Percentiles rank a stretch among this genome's conserved stretches.
Conservation (phyloP, 2,329 filamentous ascomycete species). For the Penicillium concentricum region DNA sequence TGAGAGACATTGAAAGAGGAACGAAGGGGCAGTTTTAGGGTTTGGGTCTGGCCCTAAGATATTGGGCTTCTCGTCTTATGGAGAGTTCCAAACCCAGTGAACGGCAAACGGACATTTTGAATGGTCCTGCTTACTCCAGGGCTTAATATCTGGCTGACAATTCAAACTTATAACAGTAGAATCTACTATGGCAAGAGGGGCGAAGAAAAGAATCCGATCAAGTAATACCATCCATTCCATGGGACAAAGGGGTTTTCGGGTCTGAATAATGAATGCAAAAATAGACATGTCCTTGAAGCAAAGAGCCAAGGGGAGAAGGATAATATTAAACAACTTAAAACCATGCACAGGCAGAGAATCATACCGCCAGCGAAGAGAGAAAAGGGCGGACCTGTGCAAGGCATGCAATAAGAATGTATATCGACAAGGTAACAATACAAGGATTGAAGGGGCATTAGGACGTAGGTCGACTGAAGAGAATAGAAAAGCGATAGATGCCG, state of each 20-base stretch:
- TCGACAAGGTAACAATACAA: conserved; percentile 26
- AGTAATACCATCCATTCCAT: background rate
- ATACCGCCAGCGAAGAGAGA: conserved; percentile 12
- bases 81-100: background rate
- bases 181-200: background rate
- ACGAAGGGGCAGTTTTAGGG: background rate
- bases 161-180: background rate
- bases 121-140: no score
- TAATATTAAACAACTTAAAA: conserved; percentile 29
- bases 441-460: conserved; percentile 21
- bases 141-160: background rate
- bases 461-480: conserved; percentile 15
- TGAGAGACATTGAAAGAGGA: background rate
- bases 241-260: background rate
- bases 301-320: conserved; percentile 11
- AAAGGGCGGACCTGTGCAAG: conserved; percentile 22
- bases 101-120: background rate
- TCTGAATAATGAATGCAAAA: background rate
- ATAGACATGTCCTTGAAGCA: conserved; percentile 5
- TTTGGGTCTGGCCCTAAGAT: background rate
- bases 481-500: conserved; percentile 11
- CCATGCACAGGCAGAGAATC: conserved; percentile 16
- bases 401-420: conserved; percentile 23
- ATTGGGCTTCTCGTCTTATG: background rate
- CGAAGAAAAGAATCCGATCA: background rate